Evolutionary conservation across 257 asterid genomes (phyloP).

Genomic region (Salvia hispanica): DNA sequence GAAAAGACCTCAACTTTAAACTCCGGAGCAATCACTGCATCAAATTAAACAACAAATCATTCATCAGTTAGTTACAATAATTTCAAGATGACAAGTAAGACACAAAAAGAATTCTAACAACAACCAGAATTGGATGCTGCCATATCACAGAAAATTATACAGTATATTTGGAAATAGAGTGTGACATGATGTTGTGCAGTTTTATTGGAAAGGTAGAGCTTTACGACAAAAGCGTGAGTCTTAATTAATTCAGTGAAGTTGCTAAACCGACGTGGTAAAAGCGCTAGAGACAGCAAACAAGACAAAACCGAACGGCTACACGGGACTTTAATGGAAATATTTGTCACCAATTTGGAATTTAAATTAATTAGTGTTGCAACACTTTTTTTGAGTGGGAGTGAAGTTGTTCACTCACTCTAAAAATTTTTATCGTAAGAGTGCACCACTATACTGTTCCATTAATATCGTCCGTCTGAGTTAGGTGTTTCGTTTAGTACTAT

Average conservation of each 20-base stretch:
- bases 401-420: no score
- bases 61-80: not conserved
- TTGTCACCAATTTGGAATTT: not conserved
- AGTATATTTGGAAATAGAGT: constrained; percentile 15
- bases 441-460: no score
- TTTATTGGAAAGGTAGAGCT: constrained; percentile 15
- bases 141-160: constrained; percentile 35
- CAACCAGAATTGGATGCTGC: constrained; percentile 39
- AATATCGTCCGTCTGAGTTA: no score
- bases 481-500: no score
- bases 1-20: constrained; percentile 64
- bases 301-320: not conserved
- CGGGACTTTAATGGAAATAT: not conserved
- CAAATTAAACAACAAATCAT: constrained; percentile 8
- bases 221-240: constrained; percentile 20
- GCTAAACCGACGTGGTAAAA: not conserved
- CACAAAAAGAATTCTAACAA: constrained; percentile 32
- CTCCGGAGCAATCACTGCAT: constrained; percentile 39
- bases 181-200: constrained; percentile 8
- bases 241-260: not conserved
- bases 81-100: constrained; percentile 2
- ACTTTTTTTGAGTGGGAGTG: no score
- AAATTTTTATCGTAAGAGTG: no score
- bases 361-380: not conserved
- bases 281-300: not conserved